These are phyloP conservation scores for Diaporthe longicolla DNA, from an alignment of 2,329 filamentous ascomycete species.

Conservation along the genomic window DNA sequence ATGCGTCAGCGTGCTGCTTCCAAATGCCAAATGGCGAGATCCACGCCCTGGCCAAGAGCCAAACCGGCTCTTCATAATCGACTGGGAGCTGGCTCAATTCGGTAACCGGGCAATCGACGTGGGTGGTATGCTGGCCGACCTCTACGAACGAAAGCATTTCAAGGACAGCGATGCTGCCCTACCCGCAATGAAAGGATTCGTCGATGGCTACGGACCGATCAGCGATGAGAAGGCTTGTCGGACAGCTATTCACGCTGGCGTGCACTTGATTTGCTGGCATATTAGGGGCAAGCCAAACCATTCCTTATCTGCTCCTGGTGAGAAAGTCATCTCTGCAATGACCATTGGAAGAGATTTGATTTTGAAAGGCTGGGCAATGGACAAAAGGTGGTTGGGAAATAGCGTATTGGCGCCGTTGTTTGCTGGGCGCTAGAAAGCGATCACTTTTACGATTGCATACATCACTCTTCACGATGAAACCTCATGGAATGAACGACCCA, in stretches of 20 bases:
- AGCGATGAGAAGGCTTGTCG: constrained; percentile 56
- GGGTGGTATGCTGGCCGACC: constrained; percentile 58
- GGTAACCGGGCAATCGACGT: constrained; percentile 56
- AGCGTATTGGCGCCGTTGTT: constrained; percentile 43
- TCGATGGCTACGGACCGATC: constrained; percentile 53
- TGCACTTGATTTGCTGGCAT: constrained; percentile 54
- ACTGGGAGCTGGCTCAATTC: constrained; percentile 59
- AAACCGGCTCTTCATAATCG: constrained; percentile 55
- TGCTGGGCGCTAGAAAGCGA: background rate
- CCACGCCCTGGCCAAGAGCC: background rate
- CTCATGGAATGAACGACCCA: too few species aligned
- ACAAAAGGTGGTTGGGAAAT: constrained; percentile 42
- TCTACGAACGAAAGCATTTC: constrained; percentile 57
- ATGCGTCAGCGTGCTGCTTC: background rate
- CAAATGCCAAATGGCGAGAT: background rate
- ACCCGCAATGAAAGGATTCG: constrained; percentile 53
- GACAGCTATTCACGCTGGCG: constrained; percentile 56
- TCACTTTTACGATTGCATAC: too few species aligned
- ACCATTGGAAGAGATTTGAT: constrained; percentile 42
- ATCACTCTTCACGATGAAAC: background rate
- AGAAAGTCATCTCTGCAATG: constrained; percentile 39
- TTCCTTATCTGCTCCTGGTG: constrained; percentile 26
- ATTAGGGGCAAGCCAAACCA: constrained; percentile 35
- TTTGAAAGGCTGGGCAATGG: constrained; percentile 44
- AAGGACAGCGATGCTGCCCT: constrained; percentile 49